These are phyloP conservation scores for Trypanosoma vivax DNA, from an alignment of 208 protist species.

Conservation along the genomic window DNA sequence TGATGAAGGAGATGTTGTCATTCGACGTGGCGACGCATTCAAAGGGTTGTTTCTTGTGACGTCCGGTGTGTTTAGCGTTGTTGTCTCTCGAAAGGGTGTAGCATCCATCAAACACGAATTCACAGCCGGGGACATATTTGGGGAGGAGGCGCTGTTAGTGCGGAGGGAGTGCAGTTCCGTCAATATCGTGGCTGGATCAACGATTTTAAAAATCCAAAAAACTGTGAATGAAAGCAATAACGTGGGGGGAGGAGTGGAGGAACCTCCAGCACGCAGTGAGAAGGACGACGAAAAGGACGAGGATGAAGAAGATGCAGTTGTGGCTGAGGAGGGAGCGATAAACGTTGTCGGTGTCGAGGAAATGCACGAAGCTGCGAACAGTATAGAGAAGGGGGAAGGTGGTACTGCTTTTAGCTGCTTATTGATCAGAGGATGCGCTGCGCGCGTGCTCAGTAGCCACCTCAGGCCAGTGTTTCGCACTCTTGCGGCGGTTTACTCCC, in stretches of 20 bases:
- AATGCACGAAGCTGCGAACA: no score
- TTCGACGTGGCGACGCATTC: conserved; percentile 24
- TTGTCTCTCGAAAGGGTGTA: background rate
- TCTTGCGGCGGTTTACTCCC: conserved; percentile 35
- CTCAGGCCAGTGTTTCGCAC: conserved; percentile 32
- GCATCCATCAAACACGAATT: conserved; percentile 30
- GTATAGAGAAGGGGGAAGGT: no score
- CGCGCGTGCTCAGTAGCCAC: conserved; percentile 33
- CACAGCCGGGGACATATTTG: conserved; percentile 43
- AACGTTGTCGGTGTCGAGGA: no score
- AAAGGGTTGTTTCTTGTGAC: conserved; percentile 35
- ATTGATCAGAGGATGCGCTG: no score
- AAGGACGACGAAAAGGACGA: no score
- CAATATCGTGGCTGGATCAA: conserved; percentile 35
- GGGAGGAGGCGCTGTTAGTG: conserved; percentile 42
- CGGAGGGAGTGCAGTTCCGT: conserved; percentile 47
- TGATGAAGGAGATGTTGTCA: conserved; percentile 20
- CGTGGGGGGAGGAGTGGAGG: conserved; percentile 28
- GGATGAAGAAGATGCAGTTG: no score
- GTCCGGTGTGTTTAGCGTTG: conserved; percentile 30
- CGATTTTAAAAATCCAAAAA: conserved; percentile 1
- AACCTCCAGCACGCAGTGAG: no score
- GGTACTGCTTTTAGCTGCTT: no score
- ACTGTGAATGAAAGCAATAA: conserved; percentile 11
- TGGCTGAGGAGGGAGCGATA: no score